Percentiles rank a stretch among this genome's conserved stretches.
These are phyloP conservation scores for Orbilia javanica DNA, from an alignment of 2,329 filamentous ascomycete species.

Conservation along the genomic window DNA sequence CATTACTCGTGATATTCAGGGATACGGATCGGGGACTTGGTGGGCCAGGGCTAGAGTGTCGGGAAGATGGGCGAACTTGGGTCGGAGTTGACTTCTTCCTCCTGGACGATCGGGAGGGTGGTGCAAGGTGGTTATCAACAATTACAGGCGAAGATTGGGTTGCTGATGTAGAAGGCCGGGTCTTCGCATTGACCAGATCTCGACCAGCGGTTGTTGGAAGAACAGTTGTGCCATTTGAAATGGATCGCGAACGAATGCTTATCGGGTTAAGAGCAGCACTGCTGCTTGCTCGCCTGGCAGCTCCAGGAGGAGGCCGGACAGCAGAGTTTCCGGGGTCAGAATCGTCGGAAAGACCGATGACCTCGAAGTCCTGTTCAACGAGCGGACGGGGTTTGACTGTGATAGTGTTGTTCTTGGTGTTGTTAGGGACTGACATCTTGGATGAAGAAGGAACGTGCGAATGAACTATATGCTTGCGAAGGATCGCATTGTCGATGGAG, in stretches of 20 bases:
- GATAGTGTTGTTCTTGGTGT: slow-evolving; percentile 47
- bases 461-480: slow-evolving; percentile 55
- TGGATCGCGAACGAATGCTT: slow-evolving; percentile 38
- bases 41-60: slow-evolving; percentile 52
- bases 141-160: slow-evolving; percentile 49
- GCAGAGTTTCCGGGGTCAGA: slow-evolving; percentile 22
- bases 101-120: slow-evolving; percentile 39
- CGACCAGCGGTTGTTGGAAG: slow-evolving; percentile 25
- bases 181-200: slow-evolving; percentile 47
- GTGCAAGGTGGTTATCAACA: slow-evolving; percentile 44
- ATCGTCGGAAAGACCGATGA: slow-evolving; percentile 55
- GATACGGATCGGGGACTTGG: slow-evolving; percentile 53
- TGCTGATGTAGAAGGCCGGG: slow-evolving; percentile 30
- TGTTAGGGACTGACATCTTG: slow-evolving; percentile 45
- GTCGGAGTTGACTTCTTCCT: slow-evolving; percentile 52
- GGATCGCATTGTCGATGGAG: slow-evolving; percentile 43
- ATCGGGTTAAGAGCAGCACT: slow-evolving; percentile 34
- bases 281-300: slow-evolving; percentile 41
- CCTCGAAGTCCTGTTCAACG: slow-evolving; percentile 57
- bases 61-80: slow-evolving; percentile 49
- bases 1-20: slow-evolving; percentile 33
- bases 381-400: slow-evolving; percentile 49
- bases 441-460: slow-evolving; percentile 24
- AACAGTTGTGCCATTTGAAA: slow-evolving; percentile 31
- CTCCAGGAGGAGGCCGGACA: slow-evolving; percentile 49